These are phyloP conservation scores for Daldinia decipiens DNA, from an alignment of 495 filamentous ascomycete genomes.

Conservation along the genomic window DNA sequence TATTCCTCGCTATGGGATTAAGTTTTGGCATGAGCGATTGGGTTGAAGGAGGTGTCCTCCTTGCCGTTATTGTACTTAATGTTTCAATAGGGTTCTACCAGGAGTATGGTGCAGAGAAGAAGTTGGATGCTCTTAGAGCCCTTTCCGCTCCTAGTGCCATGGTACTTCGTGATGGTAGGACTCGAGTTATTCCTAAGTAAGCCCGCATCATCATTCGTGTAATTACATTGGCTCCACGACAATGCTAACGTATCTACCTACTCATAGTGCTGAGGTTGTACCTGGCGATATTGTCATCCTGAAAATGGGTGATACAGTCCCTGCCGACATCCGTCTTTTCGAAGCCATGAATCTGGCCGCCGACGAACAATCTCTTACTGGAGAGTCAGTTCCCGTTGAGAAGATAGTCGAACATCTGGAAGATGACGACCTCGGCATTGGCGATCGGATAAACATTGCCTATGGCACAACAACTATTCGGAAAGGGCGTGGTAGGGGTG, in stretches of 20 bases:
- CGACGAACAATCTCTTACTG: slow-evolving; percentile 75
- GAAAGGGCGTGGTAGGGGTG: slow-evolving; percentile 73
- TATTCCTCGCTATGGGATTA: slow-evolving; percentile 84
- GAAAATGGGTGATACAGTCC: slow-evolving; percentile 86
- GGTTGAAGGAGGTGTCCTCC: slow-evolving; percentile 85
- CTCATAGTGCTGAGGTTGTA: slow-evolving; percentile 72
- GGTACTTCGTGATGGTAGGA: slow-evolving; percentile 77
- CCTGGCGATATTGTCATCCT: slow-evolving; percentile 84
- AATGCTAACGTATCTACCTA: slow-evolving; percentile 21
- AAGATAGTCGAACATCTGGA: slow-evolving; percentile 57
- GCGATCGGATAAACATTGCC: slow-evolving; percentile 74
- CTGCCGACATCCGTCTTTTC: slow-evolving; percentile 78
- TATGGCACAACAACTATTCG: slow-evolving; percentile 74
- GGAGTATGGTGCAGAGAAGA: slow-evolving; percentile 87
- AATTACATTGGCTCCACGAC: not conserved
- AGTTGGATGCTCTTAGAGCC: slow-evolving; percentile 80
- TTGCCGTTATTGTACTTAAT: slow-evolving; percentile 83
- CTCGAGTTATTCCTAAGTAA: slow-evolving; percentile 69
- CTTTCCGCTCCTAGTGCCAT: slow-evolving; percentile 82
- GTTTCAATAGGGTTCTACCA: slow-evolving; percentile 82
- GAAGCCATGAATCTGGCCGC: slow-evolving; percentile 82
- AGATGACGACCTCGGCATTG: slow-evolving; percentile 66
- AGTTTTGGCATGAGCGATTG: slow-evolving; percentile 83
- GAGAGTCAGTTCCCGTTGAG: slow-evolving; percentile 72
- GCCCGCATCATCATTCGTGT: slow-evolving; percentile 16